These are phyloP conservation scores for Physcomitrium patens DNA, from an alignment of 225 moss, liverwort and hornwort species.

Conservation along the genomic window DNA sequence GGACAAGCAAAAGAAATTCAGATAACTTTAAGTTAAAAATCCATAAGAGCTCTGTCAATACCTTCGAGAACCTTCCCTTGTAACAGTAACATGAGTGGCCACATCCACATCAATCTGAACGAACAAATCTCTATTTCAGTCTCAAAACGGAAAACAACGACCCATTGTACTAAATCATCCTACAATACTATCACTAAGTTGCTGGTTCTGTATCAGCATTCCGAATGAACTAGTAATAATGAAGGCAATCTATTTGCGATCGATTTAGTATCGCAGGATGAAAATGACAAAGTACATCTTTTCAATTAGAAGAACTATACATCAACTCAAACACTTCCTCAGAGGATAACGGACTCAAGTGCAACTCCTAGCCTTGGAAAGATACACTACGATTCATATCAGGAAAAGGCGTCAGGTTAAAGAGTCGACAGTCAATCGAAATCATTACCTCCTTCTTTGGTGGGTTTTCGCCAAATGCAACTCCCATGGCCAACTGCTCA, in stretches of 20 bases:
- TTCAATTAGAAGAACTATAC: neutral
- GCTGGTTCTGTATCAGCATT: neutral
- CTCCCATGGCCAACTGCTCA: constrained; percentile 82
- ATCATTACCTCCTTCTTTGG: constrained; percentile 42
- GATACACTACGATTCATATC: neutral
- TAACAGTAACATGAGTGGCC: constrained; percentile 73
- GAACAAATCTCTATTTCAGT: constrained; percentile 21
- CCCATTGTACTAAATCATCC: neutral
- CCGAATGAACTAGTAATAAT: neutral
- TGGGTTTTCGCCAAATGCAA: constrained; percentile 53
- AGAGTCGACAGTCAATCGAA: neutral
- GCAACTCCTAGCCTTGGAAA: neutral
- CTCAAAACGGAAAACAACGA: neutral
- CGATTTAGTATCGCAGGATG: neutral
- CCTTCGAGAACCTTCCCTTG: constrained; percentile 64
- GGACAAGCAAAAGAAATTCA: constrained; percentile 9
- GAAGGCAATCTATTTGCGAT: neutral
- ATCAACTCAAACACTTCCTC: neutral
- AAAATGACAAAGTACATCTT: neutral
- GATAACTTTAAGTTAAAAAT: neutral
- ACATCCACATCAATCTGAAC: constrained; percentile 86
- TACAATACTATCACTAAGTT: neutral
- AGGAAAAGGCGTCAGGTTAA: neutral
- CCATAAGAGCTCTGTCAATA: constrained; percentile 25
- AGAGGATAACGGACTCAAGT: neutral